Evolutionary conservation across 2,329 filamentous ascomycete species (phyloP), one percentile per base, ranked within the genome.

Genomic region (Aureobasidium uvarum): DNA sequence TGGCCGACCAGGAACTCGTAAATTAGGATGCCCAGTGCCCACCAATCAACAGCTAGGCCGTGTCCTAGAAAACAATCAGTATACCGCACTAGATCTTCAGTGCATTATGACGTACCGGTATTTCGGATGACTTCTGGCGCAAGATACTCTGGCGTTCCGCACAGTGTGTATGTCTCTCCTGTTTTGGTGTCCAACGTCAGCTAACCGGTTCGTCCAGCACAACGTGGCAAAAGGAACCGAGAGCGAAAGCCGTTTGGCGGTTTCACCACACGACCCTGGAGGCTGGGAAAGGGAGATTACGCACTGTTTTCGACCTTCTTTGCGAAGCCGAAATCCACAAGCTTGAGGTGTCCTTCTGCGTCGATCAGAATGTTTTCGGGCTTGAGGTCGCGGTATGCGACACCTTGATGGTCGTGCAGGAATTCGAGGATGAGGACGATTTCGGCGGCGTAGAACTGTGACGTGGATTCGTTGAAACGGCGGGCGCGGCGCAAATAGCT

Each of bases 1-100:
- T 93, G 92, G 33, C 91, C 91, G 11, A 91, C 92, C 56, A 94
- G 79, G 73, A 94, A 94, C 74, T 95, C 91, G 76, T 92, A 94
- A 66, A 94, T 87, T 65, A 95, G 77, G 70, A 94, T 92, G 31
- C 91, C 91, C 70, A 95, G 81, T 0, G 91, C 90, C 91, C 91
- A 94, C 90, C 90, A 94, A 79, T 94, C 90, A 41, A 94, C 90
- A 16, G 90, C 89, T 54, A 84, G 83, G 62, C 86, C 85, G 71
- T 89, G 86, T 25, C 86, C 84, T 75, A 76, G 8, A 64, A 8
- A 11, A 28, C 68, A 36, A 25, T 63, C 20, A 52, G 20, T 23
- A 31, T 58, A 8, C 5, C 16, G 13, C 48, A 18, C 10, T 16
- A 36, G 23, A 45, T 20, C 3, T 41, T 10, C 5, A 45, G 23